A percentile compares a stretch with the other conserved stretches of the same genome.
Evolutionary conservation across 495 filamentous ascomycete species (phyloP).

Genomic region (Arthonia radiata): DNA sequence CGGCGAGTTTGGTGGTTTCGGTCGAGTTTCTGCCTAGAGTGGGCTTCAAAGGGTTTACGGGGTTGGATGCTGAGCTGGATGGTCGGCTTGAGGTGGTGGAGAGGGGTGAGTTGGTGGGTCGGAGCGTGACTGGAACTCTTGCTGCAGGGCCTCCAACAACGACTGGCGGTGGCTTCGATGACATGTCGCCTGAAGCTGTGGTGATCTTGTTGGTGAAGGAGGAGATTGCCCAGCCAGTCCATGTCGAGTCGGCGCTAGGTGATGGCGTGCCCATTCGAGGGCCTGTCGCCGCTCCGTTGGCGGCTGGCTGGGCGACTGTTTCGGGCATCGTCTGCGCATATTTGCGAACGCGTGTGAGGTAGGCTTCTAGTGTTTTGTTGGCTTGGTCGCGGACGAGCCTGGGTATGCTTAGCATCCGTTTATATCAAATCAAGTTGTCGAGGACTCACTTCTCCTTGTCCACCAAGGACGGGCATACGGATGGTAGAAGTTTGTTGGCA

Average conservation of each 20-base stretch:
- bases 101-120: constrained; percentile 1
- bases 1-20: constrained; percentile 16
- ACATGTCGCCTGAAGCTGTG: constrained; percentile 62
- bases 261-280: constrained; percentile 56
- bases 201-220: constrained; percentile 93
- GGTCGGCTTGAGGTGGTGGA: not conserved
- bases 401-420: not conserved
- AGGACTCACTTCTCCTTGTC: constrained; percentile 58
- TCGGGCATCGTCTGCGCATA: constrained; percentile 58
- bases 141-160: constrained; percentile 1
- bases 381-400: constrained; percentile 71
- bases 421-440: not conserved
- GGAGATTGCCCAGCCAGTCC: constrained; percentile 95
- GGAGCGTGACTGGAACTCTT: constrained; percentile 1
- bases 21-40: constrained; percentile 21
- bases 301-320: constrained; percentile 33
- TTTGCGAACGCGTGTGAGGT: constrained; percentile 62
- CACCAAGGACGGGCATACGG: constrained; percentile 52
- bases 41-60: constrained; percentile 26
- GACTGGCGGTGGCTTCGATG: constrained; percentile 16
- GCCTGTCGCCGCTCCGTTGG: constrained; percentile 11
- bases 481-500: constrained; percentile 56
- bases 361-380: constrained; percentile 73
- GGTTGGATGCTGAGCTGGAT: not conserved
- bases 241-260: constrained; percentile 46